These are phyloP conservation scores for Corymbia calophylla DNA, from an alignment of 441 rosid genomes.

Conservation along the genomic window DNA sequence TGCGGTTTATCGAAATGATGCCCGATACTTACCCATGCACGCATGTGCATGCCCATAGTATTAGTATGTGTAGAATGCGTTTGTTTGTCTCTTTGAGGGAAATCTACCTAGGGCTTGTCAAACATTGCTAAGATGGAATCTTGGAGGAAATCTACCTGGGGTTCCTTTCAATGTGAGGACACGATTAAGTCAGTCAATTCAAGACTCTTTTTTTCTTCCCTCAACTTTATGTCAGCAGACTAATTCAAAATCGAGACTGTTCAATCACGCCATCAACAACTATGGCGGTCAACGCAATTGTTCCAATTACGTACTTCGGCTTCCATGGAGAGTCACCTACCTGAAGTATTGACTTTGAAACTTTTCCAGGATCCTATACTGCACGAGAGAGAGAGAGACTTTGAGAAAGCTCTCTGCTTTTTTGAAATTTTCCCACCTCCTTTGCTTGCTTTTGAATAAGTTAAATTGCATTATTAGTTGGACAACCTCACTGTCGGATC, in stretches of 20 bases:
- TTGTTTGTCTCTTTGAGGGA: neutral
- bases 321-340: neutral
- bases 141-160: no score
- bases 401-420: neutral
- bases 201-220: neutral
- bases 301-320: neutral
- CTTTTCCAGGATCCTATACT: neutral
- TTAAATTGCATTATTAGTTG: neutral
- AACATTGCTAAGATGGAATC: neutral
- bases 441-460: neutral
- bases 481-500: neutral
- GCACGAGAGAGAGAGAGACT: neutral
- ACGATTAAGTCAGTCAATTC: neutral
- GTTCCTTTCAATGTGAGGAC: neutral
- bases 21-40: neutral
- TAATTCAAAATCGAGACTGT: neutral
- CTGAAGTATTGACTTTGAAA: neutral
- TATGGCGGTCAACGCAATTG: neutral
- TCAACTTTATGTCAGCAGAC: neutral
- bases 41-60: rapidly evolving
- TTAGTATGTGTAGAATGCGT: no score
- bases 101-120: neutral
- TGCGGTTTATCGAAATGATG: neutral
- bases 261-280: neutral
- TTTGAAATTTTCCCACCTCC: neutral